Conservation (phyloP, 169 alveolate genomes). For the Miamiensis avidus region DNA sequence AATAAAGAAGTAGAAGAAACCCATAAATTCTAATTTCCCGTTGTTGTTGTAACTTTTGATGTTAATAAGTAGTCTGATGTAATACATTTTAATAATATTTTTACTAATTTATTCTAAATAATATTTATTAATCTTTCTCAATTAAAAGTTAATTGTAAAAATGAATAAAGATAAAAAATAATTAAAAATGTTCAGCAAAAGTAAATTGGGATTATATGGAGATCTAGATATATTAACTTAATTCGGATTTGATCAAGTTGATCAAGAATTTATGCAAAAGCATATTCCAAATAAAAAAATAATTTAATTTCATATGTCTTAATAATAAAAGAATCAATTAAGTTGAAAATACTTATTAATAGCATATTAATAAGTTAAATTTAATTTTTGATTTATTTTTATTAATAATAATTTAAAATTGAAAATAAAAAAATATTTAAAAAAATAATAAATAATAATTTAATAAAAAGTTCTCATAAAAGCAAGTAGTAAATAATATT, state of each 20-base stretch:
- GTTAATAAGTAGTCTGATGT: not conserved
- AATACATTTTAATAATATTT: conserved; percentile 10
- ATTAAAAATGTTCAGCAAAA: not conserved
- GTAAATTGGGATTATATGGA: conserved; percentile 5
- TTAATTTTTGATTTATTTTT: too few species aligned
- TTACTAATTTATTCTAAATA: conserved; percentile 33
- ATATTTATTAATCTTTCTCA: conserved; percentile 30
- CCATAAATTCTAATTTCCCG: not conserved
- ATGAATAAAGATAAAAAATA: conserved; percentile 26
- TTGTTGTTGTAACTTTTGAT: not conserved
- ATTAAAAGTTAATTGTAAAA: conserved; percentile 43
- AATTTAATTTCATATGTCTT: not conserved
- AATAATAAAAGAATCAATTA: too few species aligned
- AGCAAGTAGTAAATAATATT: too few species aligned
- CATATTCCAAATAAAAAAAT: too few species aligned
- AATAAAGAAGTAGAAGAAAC: not conserved
- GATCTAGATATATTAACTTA: conserved; percentile 3
- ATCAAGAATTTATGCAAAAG: not conserved
- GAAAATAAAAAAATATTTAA: too few species aligned
- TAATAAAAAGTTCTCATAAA: too few species aligned
- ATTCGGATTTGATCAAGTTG: not conserved
- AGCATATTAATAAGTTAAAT: too few species aligned
- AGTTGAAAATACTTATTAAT: too few species aligned
- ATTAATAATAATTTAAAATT: too few species aligned
- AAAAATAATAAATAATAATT: too few species aligned